Evolutionary conservation across 768 basidiomycete species (phyloP).

Genomic region (Neoboletus subvelutipes): DNA sequence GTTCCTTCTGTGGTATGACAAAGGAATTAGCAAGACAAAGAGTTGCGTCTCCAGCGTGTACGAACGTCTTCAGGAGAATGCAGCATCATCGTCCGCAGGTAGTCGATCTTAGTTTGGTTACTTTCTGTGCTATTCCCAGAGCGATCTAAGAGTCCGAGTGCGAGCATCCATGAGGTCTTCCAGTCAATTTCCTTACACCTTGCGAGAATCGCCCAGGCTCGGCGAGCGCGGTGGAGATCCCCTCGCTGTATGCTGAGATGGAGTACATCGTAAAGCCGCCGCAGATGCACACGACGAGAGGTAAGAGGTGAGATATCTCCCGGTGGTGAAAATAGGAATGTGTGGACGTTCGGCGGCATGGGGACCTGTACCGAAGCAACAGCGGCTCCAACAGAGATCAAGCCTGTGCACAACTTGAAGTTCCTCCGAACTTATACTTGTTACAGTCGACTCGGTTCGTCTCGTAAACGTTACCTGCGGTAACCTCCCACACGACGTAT

Average conservation of each 20-base stretch:
- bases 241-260: conserved; percentile 67
- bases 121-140: conserved; percentile 28
- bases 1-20: conserved; percentile 54
- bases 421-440: background rate
- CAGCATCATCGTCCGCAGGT: conserved; percentile 69
- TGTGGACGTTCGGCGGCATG: conserved; percentile 34
- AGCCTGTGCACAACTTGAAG: background rate
- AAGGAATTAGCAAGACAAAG: conserved; percentile 13
- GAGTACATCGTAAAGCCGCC: conserved; percentile 71
- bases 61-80: conserved; percentile 66
- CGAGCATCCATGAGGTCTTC: conserved; percentile 68
- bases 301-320: conserved; percentile 48
- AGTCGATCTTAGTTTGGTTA: conserved; percentile 48
- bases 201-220: conserved; percentile 72
- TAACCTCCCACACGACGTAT: conserved; percentile 9
- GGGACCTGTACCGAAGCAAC: background rate
- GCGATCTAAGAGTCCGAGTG: conserved; percentile 53
- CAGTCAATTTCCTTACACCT: conserved; percentile 79
- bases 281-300: conserved; percentile 68
- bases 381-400: background rate
- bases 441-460: background rate
- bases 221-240: conserved; percentile 61
- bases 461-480: background rate
- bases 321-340: conserved; percentile 64
- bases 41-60: conserved; percentile 3